Evolutionary conservation across 2,329 filamentous ascomycete species (phyloP), one percentile per base, ranked within the genome.

Genomic region (Alternaria atra): DNA sequence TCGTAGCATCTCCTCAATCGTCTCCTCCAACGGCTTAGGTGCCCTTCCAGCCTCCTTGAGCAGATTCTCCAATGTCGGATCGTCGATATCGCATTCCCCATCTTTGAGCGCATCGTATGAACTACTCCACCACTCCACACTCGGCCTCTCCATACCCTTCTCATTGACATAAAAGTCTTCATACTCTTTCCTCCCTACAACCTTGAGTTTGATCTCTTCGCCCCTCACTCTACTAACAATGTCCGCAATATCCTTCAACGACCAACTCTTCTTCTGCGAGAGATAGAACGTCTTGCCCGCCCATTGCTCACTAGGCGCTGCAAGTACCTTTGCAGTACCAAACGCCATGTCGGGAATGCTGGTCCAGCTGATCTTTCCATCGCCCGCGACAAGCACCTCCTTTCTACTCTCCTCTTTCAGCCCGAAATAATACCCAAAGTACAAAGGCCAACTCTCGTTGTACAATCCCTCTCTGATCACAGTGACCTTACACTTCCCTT

Each of bases 361-460:
- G 0, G 81, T 83, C 81, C 82, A 84, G 53, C 71, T 78, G 3
- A 83, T 74, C 6, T 68, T 70, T 6, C 80, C 73, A 62, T 83
- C 81, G 0, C 81, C 82, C 0, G 75, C 81, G 8, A 80, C 73
- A 0, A 81, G 37, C 1, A 83, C 71, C 39, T 81, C 77, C 1
- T 42, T 69, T 51, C 81, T 66, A 0, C 66, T 65, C 39, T 83
- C 81, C 2, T 72, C 60, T 9, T 71, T 72, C 2, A 77, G 40
- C 0, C 63, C 63, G 12, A 76, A 76, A 48, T 79, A 83, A 54
- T 83, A 80, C 0, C 82, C 81, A 20, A 83, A 76, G 60, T 83
- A 83, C 20, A 84, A 64, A 6, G 81, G 82, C 82, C 82, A 84
- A 54, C 74, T 79, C 68, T 83, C 81, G 46, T 80, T 82, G 56